phyloP scores from a whole-genome alignment of 192 early-diverging fungal genomes.

The Phycomyces blakesleeanus region DNA sequence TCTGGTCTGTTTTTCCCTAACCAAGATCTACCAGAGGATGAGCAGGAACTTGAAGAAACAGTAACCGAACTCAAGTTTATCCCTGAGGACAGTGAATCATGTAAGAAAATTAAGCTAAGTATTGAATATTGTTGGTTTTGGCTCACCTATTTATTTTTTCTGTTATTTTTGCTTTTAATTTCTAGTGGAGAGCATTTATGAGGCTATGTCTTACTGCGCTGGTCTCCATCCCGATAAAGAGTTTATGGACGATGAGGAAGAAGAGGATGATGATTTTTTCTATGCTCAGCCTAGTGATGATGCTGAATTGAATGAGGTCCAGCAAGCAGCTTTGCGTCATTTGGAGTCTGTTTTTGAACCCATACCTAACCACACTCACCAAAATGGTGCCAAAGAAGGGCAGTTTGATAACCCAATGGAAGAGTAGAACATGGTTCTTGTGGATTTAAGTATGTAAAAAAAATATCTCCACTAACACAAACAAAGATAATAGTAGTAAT shows the following conservation, averaged over 20 bases:
- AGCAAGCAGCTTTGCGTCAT: constrained; percentile 35
- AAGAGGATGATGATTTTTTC: constrained; percentile 32
- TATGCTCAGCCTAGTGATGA: constrained; percentile 32
- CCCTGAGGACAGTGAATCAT: constrained; percentile 49
- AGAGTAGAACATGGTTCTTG: neutral
- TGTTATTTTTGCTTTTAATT: too few relatives aligned
- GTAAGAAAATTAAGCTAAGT: constrained; percentile 45
- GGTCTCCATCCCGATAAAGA: constrained; percentile 66
- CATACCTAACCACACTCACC: neutral
- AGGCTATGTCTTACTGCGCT: constrained; percentile 62
- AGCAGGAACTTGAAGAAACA: constrained; percentile 41
- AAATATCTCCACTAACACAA: too few relatives aligned
- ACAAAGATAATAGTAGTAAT: too few relatives aligned
- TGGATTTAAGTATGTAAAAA: too few relatives aligned
- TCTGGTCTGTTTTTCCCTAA: constrained; percentile 31
- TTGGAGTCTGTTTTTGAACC: constrained; percentile 31
- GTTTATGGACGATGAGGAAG: constrained; percentile 38
- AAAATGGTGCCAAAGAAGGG: constrained; percentile 2
- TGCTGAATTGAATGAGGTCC: constrained; percentile 37
- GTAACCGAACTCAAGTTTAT: constrained; percentile 57
- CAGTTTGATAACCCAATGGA: constrained; percentile 3
- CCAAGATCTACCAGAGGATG: constrained; percentile 30
- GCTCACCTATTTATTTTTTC: neutral
- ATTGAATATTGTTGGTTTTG: neutral
- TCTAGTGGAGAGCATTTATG: constrained; percentile 68